Conservation (phyloP, 768 basidiomycete species). For the Amanita thiersii region DNA sequence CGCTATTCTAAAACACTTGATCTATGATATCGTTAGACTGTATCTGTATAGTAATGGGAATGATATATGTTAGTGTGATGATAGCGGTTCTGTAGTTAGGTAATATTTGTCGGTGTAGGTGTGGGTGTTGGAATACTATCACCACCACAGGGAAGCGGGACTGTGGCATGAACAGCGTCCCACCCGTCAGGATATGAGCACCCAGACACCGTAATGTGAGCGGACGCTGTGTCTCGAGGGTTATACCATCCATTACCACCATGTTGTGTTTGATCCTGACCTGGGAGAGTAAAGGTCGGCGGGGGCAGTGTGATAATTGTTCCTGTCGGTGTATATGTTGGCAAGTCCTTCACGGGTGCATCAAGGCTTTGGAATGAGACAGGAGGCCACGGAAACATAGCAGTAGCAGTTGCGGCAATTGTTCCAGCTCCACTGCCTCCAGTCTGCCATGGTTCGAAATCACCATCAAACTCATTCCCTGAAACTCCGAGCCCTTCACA, state of each 20-base stretch:
- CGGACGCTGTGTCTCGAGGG: conserved; percentile 27
- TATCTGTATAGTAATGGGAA: too few species aligned
- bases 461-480: conserved; percentile 28
- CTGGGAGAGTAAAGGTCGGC: conserved; percentile 27
- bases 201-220: conserved; percentile 28
- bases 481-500: conserved; percentile 50
- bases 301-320: conserved; percentile 47
- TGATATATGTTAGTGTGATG: too few species aligned
- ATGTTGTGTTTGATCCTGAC: conserved; percentile 28
- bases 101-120: neutral
- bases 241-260: conserved; percentile 51
- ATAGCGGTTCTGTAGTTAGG: too few species aligned
- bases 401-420: conserved; percentile 34
- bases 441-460: conserved; percentile 57
- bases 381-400: conserved; percentile 54
- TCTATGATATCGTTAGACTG: too few species aligned
- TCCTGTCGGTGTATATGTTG: conserved; percentile 64
- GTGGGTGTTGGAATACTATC: neutral
- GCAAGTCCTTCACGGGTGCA: conserved; percentile 37
- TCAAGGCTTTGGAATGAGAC: conserved; percentile 30
- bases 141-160: conserved; percentile 20
- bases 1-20: too few species aligned
- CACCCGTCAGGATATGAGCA: conserved; percentile 37
- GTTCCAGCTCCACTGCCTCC: conserved; percentile 54
- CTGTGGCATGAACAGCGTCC: conserved; percentile 17